A percentile compares a stretch with the other conserved stretches of the same genome.
Evolutionary conservation across 257 asterid genomes (phyloP).

Genomic region (Petrea volubilis): DNA sequence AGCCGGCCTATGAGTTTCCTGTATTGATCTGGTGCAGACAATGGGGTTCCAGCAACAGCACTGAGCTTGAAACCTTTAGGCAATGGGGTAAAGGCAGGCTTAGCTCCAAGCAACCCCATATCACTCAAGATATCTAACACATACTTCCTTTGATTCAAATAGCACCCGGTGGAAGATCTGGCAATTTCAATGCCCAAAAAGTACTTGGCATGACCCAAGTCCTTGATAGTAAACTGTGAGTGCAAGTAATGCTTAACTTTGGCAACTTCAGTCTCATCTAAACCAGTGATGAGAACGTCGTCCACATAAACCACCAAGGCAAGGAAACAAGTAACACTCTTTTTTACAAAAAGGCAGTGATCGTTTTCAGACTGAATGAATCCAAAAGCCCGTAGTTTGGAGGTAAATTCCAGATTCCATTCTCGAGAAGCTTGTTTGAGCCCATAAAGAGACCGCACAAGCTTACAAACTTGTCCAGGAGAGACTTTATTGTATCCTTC

Average conservation of each 20-base stretch:
- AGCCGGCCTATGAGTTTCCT: background rate
- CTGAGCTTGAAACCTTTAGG: background rate
- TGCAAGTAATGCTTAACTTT: background rate
- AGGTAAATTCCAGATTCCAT: background rate
- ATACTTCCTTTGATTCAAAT: background rate
- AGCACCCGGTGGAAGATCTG: background rate
- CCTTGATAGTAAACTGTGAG: background rate
- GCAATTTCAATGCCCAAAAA: background rate
- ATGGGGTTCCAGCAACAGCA: background rate
- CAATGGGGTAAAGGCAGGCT: background rate
- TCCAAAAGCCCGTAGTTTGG: background rate
- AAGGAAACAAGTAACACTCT: background rate
- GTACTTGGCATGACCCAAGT: background rate
- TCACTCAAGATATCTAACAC: background rate
- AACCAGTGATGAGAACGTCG: background rate
- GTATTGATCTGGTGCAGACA: background rate
- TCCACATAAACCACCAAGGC: background rate
- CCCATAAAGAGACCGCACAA: background rate
- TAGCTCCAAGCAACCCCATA: background rate
- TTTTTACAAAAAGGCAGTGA: background rate
- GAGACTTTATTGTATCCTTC: background rate
- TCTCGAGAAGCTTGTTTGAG: background rate
- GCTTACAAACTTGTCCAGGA: background rate
- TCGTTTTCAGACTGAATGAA: background rate
- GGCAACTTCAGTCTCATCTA: background rate